Evolutionary conservation across 169 alveolate genomes (phyloP), one percentile per base, ranked within the genome.

Genomic region (Gregarina niphandrodes): DNA sequence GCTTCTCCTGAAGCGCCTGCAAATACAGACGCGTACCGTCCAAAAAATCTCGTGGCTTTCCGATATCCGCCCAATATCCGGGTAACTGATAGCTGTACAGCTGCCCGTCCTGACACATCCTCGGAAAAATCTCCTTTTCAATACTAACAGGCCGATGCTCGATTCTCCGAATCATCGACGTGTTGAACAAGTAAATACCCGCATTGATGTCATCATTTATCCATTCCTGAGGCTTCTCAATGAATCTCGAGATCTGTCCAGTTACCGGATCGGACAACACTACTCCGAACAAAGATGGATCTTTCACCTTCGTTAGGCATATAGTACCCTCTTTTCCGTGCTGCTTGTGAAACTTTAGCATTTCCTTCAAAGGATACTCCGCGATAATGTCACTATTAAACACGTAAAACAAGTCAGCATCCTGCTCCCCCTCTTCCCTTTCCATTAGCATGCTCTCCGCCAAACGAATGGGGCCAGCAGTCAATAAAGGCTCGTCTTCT

Each of bases 261-360:
- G 61, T 63, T 19, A 67, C 82, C n/a, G n/a, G n/a, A 45, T 82
- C 87, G 39, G 76, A 70, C 2, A 84, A 59, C n/a, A 86, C 80
- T 0, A 87, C 97, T 7, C 98, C 98, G 52, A 70, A 91, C 54
- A 75, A 77, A 1, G 92, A 69, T 17, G 97, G 97, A 49, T 91
- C 91, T 45, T 77, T 77, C 3, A 83, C 96, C 51, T 75, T 69
- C 16, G 88, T 82, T 28, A 81, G n/a, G n/a, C n/a, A n/a, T n/a
- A 77, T 64, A 4, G 94, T 80, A 11, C 76, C 87, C 55, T 73
- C 91, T 26, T 73, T 73, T 16, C 74, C 75, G 32, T 74, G 85
- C 38, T 57, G 42, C 39, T 72, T 74, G 56, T 91, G 96, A 41
- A 84, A 78, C 15, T 64, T 69, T 16, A 84, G 43, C 82, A 91